Conservation (phyloP, 2,329 filamentous ascomycete species). For the Aspergillus sclerotialis region DNA sequence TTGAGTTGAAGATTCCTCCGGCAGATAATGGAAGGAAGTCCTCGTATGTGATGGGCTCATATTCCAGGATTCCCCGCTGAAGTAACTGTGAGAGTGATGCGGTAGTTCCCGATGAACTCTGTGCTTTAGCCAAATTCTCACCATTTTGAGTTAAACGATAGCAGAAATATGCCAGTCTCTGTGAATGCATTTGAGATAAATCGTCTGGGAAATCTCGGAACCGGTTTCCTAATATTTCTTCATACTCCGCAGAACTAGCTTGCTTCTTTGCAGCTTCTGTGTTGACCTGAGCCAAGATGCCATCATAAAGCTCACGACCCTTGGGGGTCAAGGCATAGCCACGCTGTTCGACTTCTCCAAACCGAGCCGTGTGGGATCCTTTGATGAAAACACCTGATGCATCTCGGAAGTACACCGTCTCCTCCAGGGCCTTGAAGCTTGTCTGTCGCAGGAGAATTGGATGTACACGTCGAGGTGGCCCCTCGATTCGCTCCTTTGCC, state of each 20-base stretch:
- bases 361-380: slow-evolving; percentile 43
- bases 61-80: slow-evolving; percentile 23
- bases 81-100: slow-evolving; percentile 26
- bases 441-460: slow-evolving; percentile 48
- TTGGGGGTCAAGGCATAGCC: slow-evolving; percentile 44
- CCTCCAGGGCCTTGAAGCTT: slow-evolving; percentile 47
- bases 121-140: slow-evolving; percentile 1
- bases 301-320: slow-evolving; percentile 43
- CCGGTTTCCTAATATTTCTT: slow-evolving; percentile 15
- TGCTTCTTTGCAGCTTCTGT: slow-evolving; percentile 5
- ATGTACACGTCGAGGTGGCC: slow-evolving; percentile 39
- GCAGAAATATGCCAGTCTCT: slow-evolving; percentile 34
- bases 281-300: slow-evolving; percentile 27
- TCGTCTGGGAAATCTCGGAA: slow-evolving; percentile 39
- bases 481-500: slow-evolving; percentile 47
- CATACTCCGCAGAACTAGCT: slow-evolving; percentile 6
- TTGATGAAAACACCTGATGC: slow-evolving; percentile 12
- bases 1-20: slow-evolving; percentile 47
- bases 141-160: slow-evolving; percentile 21
- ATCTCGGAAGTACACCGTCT: slow-evolving; percentile 37
- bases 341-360: slow-evolving; percentile 49
- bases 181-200: slow-evolving; percentile 29
- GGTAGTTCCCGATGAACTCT: background rate
- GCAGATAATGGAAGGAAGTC: slow-evolving; percentile 50
- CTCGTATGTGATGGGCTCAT: slow-evolving; percentile 46